Conservation (phyloP, 306 rosid genomes). For the Lagenaria siceraria region DNA sequence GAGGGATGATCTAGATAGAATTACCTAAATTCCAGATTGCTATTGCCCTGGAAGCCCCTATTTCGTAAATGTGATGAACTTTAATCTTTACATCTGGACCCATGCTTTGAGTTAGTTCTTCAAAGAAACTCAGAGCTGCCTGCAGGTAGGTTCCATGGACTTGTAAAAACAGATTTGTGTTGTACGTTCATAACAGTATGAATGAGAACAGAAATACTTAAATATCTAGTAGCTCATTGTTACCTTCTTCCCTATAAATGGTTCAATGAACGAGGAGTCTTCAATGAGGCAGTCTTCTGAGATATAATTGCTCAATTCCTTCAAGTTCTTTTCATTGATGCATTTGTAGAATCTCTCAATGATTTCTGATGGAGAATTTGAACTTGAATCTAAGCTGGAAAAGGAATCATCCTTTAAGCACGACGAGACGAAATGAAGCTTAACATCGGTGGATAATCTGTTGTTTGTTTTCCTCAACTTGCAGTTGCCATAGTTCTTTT, state of each 20-base stretch:
- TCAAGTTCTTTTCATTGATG: slow-evolving; percentile 47
- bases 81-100: slow-evolving; percentile 57
- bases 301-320: slow-evolving; percentile 30
- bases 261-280: slow-evolving; percentile 44
- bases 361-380: slow-evolving; percentile 28
- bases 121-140: slow-evolving; percentile 47
- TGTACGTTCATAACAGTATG: background rate
- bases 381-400: background rate
- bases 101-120: slow-evolving; percentile 49
- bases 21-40: slow-evolving; percentile 72
- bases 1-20: background rate
- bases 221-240: background rate
- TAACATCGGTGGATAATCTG: background rate
- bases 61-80: slow-evolving; percentile 34
- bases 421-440: background rate
- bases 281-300: slow-evolving; percentile 41
- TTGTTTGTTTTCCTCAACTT: background rate
- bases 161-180: background rate
- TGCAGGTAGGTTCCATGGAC: slow-evolving; percentile 12
- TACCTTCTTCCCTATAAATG: slow-evolving; percentile 66
- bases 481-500: background rate
- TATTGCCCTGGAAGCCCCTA: slow-evolving; percentile 36
- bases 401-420: background rate
- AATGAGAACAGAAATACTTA: background rate
- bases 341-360: slow-evolving; percentile 35